These are phyloP conservation scores for Ambrosia artemisiifolia DNA, from an alignment of 129 eudicot genomes.

Conservation along the genomic window DNA sequence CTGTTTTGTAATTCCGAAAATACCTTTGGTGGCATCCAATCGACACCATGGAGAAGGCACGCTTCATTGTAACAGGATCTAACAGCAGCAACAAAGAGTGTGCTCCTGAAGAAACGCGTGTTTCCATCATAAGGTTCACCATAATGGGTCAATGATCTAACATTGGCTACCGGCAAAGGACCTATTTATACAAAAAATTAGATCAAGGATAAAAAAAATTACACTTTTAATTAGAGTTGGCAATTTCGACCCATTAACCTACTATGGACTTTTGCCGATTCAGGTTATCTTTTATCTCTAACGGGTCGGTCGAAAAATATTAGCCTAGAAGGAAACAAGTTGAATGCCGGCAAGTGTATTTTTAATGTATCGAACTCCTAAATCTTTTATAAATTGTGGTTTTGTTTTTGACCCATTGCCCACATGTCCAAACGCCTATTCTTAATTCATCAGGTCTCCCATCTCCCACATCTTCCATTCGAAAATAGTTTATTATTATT, in stretches of 20 bases:
- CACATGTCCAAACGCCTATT: background rate
- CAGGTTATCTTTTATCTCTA: background rate
- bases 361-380: background rate
- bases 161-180: constrained; percentile 89
- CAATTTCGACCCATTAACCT: background rate
- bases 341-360: background rate
- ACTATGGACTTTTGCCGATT: too few relatives aligned
- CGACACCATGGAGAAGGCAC: constrained; percentile 93
- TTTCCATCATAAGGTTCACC: constrained; percentile 99
- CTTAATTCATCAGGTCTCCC: background rate
- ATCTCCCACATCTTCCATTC: background rate
- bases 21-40: constrained; percentile 99
- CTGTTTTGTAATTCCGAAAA: background rate
- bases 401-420: background rate
- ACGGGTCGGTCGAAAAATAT: background rate
- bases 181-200: constrained; percentile 44
- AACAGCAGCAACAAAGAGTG: constrained; percentile 98
- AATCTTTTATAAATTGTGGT: background rate
- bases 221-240: constrained; percentile 5
- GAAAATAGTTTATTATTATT: background rate
- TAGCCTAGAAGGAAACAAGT: background rate
- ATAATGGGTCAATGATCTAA: constrained; percentile 88
- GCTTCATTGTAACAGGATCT: constrained; percentile 93
- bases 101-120: constrained; percentile 94
- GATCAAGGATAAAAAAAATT: constrained; percentile 11